Conservation (phyloP, 1,139 yeast species). For the Hyphopichia wangnamkhiaoensis region DNA sequence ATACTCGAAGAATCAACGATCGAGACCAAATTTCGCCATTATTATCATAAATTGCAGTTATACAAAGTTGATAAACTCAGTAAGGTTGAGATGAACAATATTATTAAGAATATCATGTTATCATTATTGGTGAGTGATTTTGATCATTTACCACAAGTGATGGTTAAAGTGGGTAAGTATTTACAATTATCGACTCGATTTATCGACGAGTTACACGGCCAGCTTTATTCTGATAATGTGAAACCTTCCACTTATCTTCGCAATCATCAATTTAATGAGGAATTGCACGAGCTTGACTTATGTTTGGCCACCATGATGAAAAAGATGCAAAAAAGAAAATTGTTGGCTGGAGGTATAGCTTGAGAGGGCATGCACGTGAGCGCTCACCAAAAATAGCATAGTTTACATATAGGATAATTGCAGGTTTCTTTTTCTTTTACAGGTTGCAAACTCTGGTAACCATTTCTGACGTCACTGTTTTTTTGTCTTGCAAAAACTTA, state of each 20-base stretch:
- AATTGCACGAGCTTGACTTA: constrained; percentile 13
- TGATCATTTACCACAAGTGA: constrained; percentile 22
- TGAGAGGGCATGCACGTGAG: too few species aligned
- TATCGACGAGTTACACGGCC: constrained; percentile 28
- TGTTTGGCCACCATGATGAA: constrained; percentile 26
- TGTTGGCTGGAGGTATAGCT: not conserved
- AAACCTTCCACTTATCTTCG: constrained; percentile 17
- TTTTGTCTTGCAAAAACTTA: not conserved
- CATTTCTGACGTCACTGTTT: not conserved
- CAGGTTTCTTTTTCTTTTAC: too few species aligned
- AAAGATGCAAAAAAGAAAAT: not conserved
- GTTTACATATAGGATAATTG: too few species aligned
- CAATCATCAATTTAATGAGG: constrained; percentile 9
- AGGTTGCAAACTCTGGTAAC: not conserved
- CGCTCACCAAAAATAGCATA: too few species aligned
- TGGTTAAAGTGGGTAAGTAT: constrained; percentile 27
- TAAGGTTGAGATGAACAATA: constrained; percentile 26
- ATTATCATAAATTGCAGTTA: constrained; percentile 29
- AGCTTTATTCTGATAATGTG: constrained; percentile 14
- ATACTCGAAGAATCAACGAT: not conserved
- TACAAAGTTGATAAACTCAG: constrained; percentile 27
- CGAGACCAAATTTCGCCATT: constrained; percentile 18
- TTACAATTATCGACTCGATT: constrained; percentile 24
- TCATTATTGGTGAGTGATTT: constrained; percentile 31
- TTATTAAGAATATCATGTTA: constrained; percentile 35